Evolutionary conservation across 2,329 filamentous ascomycete genomes (phyloP), one percentile per base, ranked within the genome.

Genomic region (Cladosporium velox): DNA sequence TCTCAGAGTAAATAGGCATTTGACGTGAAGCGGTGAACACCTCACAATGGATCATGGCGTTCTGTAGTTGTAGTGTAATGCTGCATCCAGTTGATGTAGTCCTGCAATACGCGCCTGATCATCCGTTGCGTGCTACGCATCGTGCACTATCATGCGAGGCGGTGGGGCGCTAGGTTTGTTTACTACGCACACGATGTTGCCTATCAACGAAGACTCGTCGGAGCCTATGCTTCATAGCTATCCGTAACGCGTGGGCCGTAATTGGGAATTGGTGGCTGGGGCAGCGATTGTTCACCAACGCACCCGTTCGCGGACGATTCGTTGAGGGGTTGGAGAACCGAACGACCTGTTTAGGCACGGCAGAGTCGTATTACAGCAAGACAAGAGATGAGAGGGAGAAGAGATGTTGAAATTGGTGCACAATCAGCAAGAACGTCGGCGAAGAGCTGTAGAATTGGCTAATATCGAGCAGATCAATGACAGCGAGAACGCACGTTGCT

Each of bases 361-460:
- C 72, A 3, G 52, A 68, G 66, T n/a, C 58, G 30, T 72, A 69
- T 64, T 71, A 32, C 58, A 64, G 6, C 24, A 26, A 21, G 63
- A 67, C 1, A 24, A 18, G 32, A 44, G 54, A 55, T 73, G 70
- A 26, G 57, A 65, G n/a, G 67, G 71, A 68, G 67, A 72, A 65
- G 61, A 73, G 35, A 28, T 73, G 41, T 28, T 72, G 21, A 61
- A 70, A 52, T 68, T 73, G 24, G 67, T 71, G 38, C 64, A 72
- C 34, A 66, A n/a, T 65, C 47, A 18, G 70, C 62, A 26, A 67
- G 72, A 18, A 44, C 68, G 61, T 72, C 62, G 21, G 70, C 38
- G 1, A 58, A 58, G 71, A 66, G 65, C 59, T 10, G 64, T 67
- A 4, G 70, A 73, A 65, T 41, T 73, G 5, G 47, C 71, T 6